Evolutionary conservation across 2,329 filamentous ascomycete species (phyloP).

Genomic region (Fusarium multiceps): DNA sequence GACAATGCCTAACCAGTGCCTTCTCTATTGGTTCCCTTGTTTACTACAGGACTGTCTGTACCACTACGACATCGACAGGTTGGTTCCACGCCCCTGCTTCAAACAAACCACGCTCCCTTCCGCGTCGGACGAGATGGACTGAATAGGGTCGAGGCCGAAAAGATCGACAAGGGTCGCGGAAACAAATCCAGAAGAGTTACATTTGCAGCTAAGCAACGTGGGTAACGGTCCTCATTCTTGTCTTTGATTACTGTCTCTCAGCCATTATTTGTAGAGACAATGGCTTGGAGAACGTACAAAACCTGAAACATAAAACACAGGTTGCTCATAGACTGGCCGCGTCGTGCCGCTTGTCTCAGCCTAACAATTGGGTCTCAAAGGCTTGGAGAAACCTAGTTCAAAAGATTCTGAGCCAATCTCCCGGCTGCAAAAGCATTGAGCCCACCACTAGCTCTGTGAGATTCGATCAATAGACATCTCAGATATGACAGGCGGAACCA

Average conservation of each 20-base stretch:
- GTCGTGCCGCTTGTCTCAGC: slow-evolving; percentile 44
- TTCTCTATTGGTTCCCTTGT: slow-evolving; percentile 35
- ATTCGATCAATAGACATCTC: slow-evolving; percentile 16
- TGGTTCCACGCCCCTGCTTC: slow-evolving; percentile 41
- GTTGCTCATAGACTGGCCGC: slow-evolving; percentile 41
- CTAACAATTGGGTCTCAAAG: slow-evolving; percentile 41
- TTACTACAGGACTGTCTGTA: slow-evolving; percentile 16
- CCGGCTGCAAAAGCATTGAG: slow-evolving; percentile 16
- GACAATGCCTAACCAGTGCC: slow-evolving; percentile 32
- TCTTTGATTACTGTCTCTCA: slow-evolving; percentile 34
- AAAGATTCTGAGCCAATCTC: slow-evolving; percentile 36
- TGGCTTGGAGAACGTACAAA: slow-evolving; percentile 8
- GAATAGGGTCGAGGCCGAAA: slow-evolving; percentile 40
- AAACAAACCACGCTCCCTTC: slow-evolving; percentile 38
- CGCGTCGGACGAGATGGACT: slow-evolving; percentile 44
- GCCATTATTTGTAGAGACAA: slow-evolving; percentile 29
- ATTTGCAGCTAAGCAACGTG: slow-evolving; percentile 32
- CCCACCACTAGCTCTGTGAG: slow-evolving; percentile 15
- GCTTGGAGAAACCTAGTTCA: slow-evolving; percentile 39
- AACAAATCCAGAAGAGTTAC: slow-evolving; percentile 41
- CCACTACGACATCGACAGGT: slow-evolving; percentile 21
- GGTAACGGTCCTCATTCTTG: slow-evolving; percentile 31
- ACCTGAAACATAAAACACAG: slow-evolving; percentile 39
- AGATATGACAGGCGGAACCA: slow-evolving; percentile 5
- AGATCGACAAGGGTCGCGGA: slow-evolving; percentile 40